phyloP scores from a whole-genome alignment of 108 stramenopile species.

The Nannochloropsis salina region DNA sequence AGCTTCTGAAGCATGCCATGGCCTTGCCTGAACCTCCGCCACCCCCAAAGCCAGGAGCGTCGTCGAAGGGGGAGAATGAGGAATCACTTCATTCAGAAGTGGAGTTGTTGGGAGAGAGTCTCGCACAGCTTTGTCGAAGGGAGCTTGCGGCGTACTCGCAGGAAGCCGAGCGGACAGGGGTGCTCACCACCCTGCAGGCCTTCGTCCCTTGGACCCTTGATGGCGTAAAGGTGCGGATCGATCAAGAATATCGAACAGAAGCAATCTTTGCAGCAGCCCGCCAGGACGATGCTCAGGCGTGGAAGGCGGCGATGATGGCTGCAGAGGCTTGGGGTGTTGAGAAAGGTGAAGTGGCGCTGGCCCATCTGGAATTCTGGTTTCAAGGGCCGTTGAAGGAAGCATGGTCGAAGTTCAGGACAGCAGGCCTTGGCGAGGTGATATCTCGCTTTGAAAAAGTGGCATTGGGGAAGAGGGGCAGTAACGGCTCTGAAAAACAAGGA shows the following conservation, averaged over 20 bases:
- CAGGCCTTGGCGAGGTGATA: neutral
- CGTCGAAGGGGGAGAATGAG: too few relatives aligned
- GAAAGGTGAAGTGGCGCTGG: constrained; percentile 1
- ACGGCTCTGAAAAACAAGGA: neutral
- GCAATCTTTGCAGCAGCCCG: neutral
- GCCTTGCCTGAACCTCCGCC: neutral
- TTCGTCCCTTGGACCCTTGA: neutral
- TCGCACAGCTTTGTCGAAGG: neutral
- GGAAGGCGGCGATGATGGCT: constrained; percentile 6
- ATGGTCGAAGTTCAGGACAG: neutral
- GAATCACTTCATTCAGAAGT: neutral
- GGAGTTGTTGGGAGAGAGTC: neutral
- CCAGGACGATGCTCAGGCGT: neutral
- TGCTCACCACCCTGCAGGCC: neutral
- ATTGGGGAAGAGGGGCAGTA: neutral
- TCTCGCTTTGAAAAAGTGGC: neutral
- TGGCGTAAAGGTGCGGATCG: neutral
- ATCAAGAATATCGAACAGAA: neutral
- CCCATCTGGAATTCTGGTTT: constrained; percentile 2
- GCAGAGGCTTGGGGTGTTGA: neutral
- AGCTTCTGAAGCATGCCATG: neutral
- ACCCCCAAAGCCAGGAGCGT: too few relatives aligned
- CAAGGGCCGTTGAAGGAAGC: neutral
- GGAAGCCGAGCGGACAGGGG: neutral
- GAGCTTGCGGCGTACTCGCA: neutral